Evolutionary conservation across 2,329 filamentous ascomycete genomes (phyloP).

Genomic region (Fusarium coicis): DNA sequence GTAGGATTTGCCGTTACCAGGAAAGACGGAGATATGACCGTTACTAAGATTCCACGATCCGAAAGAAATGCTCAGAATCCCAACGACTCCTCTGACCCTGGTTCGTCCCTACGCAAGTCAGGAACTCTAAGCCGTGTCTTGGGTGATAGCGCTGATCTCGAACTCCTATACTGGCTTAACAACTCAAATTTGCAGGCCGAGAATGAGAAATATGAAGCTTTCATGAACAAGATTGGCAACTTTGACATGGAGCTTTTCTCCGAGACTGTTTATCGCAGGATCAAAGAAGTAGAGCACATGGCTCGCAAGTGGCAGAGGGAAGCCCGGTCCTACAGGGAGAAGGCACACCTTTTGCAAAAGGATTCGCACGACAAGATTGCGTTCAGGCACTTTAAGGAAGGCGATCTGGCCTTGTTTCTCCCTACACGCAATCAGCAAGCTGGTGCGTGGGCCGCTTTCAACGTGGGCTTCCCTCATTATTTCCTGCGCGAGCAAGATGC

Average conservation of each 20-base stretch:
- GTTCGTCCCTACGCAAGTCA: conserved; percentile 64
- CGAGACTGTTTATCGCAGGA: conserved; percentile 86
- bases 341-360: conserved; percentile 80
- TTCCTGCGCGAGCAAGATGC: conserved; percentile 93
- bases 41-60: conserved; percentile 75
- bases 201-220: conserved; percentile 77
- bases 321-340: conserved; percentile 85
- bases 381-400: conserved; percentile 94
- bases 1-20: conserved; percentile 85
- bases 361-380: conserved; percentile 97
- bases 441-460: conserved; percentile 97
- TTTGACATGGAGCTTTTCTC: conserved; percentile 88
- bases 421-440: conserved; percentile 95
- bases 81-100: conserved; percentile 67
- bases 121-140: conserved; percentile 65
- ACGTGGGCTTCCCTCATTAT: conserved; percentile 96
- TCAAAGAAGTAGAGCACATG: conserved; percentile 93
- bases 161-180: conserved; percentile 85
- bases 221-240: conserved; percentile 76
- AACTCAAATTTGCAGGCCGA: conserved; percentile 73
- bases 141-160: conserved; percentile 73
- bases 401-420: conserved; percentile 91
- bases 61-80: conserved; percentile 67
- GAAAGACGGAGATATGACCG: conserved; percentile 76
- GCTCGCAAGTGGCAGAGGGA: conserved; percentile 95